Evolutionary conservation across 805 yeast species (phyloP).

Genomic region (Metschnikowia baotianmanensis): DNA sequence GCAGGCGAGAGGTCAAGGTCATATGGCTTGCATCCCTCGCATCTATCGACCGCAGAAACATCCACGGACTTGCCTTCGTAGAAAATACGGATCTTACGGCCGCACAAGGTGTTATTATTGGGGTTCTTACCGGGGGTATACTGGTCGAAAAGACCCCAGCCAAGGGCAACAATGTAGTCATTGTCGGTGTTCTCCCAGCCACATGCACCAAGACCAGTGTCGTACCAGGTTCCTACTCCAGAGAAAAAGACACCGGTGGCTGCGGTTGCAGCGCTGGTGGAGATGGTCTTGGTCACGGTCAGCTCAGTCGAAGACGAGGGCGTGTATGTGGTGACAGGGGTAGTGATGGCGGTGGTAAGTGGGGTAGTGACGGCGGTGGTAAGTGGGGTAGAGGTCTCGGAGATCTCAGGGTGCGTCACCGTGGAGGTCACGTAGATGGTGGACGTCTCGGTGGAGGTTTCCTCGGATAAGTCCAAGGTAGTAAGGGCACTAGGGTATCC

Average conservation of each 20-base stretch:
- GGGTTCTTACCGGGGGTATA: slow-evolving; percentile 31
- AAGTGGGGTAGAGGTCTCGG: too few relatives aligned
- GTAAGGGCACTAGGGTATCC: background rate
- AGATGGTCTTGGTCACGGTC: slow-evolving; percentile 4
- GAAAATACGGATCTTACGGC: slow-evolving; percentile 46
- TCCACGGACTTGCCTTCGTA: slow-evolving; percentile 50
- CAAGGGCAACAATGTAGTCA: slow-evolving; percentile 56
- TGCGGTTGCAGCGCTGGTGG: slow-evolving; percentile 14
- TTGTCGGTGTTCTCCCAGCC: slow-evolving; percentile 44
- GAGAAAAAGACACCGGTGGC: slow-evolving; percentile 18
- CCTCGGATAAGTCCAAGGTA: background rate
- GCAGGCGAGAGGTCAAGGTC: slow-evolving; percentile 61
- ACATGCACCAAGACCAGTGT: slow-evolving; percentile 53
- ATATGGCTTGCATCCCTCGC: slow-evolving; percentile 50
- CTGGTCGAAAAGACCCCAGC: slow-evolving; percentile 39
- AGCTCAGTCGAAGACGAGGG: slow-evolving; percentile 1
- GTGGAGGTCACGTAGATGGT: slow-evolving; percentile 2
- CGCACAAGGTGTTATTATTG: slow-evolving; percentile 51
- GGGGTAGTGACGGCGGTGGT: background rate
- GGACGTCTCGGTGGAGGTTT: slow-evolving; percentile 1
- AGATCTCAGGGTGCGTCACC: too few relatives aligned
- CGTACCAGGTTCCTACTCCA: slow-evolving; percentile 52
- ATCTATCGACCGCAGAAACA: slow-evolving; percentile 57
- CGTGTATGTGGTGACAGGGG: background rate
- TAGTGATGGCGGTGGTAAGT: background rate